Conservation (phyloP, 805 yeast species). For the Barnettozyma sucrosica region DNA sequence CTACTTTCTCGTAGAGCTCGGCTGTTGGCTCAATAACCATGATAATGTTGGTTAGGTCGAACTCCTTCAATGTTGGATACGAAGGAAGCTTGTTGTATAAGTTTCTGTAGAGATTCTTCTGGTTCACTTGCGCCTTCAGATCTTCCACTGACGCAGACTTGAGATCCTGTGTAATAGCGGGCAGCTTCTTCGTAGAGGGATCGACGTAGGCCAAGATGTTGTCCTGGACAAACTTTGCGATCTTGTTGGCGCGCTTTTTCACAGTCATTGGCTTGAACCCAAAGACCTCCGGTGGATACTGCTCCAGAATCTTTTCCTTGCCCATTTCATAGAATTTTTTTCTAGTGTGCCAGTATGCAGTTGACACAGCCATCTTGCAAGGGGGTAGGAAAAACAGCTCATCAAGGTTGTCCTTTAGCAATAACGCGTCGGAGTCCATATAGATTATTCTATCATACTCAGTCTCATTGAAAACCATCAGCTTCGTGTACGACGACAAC, state of each 20-base stretch:
- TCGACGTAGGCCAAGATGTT: constrained; percentile 2
- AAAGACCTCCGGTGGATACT: constrained; percentile 16
- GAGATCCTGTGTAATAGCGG: background rate
- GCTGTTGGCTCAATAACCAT: constrained; percentile 55
- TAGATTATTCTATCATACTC: constrained; percentile 49
- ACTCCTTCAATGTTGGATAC: constrained; percentile 25
- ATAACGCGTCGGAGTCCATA: constrained; percentile 51
- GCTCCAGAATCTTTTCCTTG: constrained; percentile 13
- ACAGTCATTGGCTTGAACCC: constrained; percentile 22
- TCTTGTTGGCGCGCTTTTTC: constrained; percentile 17
- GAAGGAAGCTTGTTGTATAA: constrained; percentile 37
- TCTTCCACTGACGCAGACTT: background rate
- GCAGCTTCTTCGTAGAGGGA: background rate
- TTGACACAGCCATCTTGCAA: constrained; percentile 40
- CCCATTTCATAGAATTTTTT: constrained; percentile 23
- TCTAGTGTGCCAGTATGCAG: constrained; percentile 36
- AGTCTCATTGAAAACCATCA: constrained; percentile 43
- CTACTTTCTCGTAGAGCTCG: constrained; percentile 19
- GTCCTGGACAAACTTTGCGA: constrained; percentile 3
- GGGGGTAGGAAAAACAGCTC: constrained; percentile 47
- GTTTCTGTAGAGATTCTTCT: constrained; percentile 19
- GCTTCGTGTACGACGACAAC: constrained; percentile 49
- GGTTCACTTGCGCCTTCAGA: constrained; percentile 4
- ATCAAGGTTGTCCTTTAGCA: constrained; percentile 38
- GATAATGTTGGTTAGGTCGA: constrained; percentile 37